A percentile compares a stretch with the other conserved stretches of the same genome.
Evolutionary conservation across 495 filamentous ascomycete genomes (phyloP).

Genomic region (Sphaerosporella brunnea): DNA sequence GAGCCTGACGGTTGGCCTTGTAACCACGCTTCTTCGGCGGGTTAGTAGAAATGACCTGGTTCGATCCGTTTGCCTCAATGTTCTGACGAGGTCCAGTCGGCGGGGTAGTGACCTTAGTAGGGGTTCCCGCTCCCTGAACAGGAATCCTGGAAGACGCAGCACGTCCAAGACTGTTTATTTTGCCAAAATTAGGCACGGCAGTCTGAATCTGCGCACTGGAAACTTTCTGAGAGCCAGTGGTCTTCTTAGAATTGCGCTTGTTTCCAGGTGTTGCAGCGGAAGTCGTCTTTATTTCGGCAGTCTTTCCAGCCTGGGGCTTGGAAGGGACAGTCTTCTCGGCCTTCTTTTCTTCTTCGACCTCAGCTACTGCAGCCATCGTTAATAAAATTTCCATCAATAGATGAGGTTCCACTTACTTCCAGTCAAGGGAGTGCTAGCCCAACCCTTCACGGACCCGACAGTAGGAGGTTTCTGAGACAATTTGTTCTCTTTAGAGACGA

Average conservation of each 20-base stretch:
- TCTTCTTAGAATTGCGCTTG: background rate
- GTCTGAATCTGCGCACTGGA: background rate
- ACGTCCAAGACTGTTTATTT: conserved; percentile 1
- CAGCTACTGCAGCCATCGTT: no score
- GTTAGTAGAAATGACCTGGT: background rate
- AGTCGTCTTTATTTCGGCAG: no score
- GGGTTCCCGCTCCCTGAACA: background rate
- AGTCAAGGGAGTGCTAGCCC: no score
- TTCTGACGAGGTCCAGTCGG: background rate
- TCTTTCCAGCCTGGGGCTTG: no score
- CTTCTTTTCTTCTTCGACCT: no score
- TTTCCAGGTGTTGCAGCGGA: no score
- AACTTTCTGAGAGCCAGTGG: background rate
- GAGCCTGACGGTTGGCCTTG: background rate
- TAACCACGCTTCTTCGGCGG: background rate
- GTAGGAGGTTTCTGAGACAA: no score
- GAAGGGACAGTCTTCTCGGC: no score
- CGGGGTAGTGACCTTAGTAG: background rate
- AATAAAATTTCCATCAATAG: no score
- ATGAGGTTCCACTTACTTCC: no score
- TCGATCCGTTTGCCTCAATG: background rate
- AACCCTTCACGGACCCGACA: no score
- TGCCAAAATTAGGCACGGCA: background rate
- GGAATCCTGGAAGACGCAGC: conserved; percentile 1
- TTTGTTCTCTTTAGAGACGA: no score